phyloP scores from a whole-genome alignment of 2,329 filamentous ascomycete genomes.

The Penicillium vulpinum region DNA sequence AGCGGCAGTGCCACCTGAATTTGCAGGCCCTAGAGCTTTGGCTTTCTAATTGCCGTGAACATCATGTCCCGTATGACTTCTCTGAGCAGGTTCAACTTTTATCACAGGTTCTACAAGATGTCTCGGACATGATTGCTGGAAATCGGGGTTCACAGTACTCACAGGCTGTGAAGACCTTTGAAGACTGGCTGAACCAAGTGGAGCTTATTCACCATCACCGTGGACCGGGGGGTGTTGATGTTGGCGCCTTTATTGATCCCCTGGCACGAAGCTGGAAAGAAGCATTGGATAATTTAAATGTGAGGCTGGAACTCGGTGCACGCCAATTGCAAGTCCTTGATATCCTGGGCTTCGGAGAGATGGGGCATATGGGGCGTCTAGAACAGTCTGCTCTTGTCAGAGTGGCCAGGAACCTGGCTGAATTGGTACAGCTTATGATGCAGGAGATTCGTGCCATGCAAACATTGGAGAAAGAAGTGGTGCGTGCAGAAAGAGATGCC shows the following conservation, averaged over 20 bases:
- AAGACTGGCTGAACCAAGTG: constrained; percentile 38
- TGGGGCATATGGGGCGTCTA: constrained; percentile 26
- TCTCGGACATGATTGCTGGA: constrained; percentile 33
- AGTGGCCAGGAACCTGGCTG: constrained; percentile 29
- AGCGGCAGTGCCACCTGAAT: constrained; percentile 36
- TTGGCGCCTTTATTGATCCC: constrained; percentile 36
- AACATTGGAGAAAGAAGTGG: constrained; percentile 37
- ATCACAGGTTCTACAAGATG: constrained; percentile 42
- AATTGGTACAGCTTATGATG: constrained; percentile 36
- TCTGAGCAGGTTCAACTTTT: constrained; percentile 40
- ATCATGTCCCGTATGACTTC: constrained; percentile 32
- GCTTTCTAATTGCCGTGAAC: constrained; percentile 33
- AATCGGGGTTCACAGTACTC: constrained; percentile 32
- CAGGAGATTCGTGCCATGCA: constrained; percentile 40
- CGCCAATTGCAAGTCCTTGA: constrained; percentile 41
- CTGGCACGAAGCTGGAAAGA: constrained; percentile 38
- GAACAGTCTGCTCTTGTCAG: constrained; percentile 36
- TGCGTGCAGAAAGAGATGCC: constrained; percentile 36
- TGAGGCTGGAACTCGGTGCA: constrained; percentile 37
- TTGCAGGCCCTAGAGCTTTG: constrained; percentile 37
- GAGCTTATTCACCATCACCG: constrained; percentile 27
- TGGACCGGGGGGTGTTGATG: constrained; percentile 7
- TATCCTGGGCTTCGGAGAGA: constrained; percentile 32
- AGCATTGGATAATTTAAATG: constrained; percentile 29
- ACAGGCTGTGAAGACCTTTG: constrained; percentile 33